Evolutionary conservation across 495 filamentous ascomycete species (phyloP).

Genomic region (Penicillium taxi): DNA sequence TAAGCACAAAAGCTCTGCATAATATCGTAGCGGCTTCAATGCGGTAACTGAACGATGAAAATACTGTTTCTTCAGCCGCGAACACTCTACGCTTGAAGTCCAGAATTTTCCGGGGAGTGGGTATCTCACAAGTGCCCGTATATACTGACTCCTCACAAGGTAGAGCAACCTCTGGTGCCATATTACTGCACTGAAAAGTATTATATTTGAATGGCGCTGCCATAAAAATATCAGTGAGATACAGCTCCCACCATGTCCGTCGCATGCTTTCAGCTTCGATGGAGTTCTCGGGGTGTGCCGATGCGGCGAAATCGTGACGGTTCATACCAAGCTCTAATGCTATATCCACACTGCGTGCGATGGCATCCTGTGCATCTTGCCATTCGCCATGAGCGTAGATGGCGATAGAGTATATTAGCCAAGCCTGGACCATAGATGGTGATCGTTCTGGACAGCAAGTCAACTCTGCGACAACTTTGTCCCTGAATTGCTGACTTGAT

Average conservation of each 20-base stretch:
- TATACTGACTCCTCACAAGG: slow-evolving; percentile 36
- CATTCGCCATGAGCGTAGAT: slow-evolving; percentile 29
- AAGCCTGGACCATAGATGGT: slow-evolving; percentile 31
- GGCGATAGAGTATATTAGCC: slow-evolving; percentile 31
- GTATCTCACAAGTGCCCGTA: slow-evolving; percentile 19
- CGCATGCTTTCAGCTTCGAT: slow-evolving; percentile 34
- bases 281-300: slow-evolving; percentile 14
- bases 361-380: slow-evolving; percentile 23
- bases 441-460: slow-evolving; percentile 21
- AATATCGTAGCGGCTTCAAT: slow-evolving; percentile 36
- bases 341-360: slow-evolving; percentile 26
- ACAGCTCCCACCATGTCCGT: slow-evolving; percentile 40
- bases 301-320: slow-evolving; percentile 23
- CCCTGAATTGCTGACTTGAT: slow-evolving; percentile 17
- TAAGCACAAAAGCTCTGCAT: slow-evolving; percentile 30
- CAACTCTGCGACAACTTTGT: slow-evolving; percentile 20
- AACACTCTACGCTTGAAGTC: slow-evolving; percentile 33
- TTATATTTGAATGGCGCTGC: slow-evolving; percentile 24
- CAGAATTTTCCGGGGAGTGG: slow-evolving; percentile 22
- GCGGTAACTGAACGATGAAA: slow-evolving; percentile 38
- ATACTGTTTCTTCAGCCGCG: slow-evolving; percentile 26
- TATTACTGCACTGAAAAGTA: slow-evolving; percentile 24
- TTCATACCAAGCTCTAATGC: slow-evolving; percentile 35
- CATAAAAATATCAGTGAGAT: slow-evolving; percentile 31
- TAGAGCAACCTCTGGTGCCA: slow-evolving; percentile 28